These are phyloP conservation scores for Paraphoma chrysanthemicola DNA, from an alignment of 2,329 filamentous ascomycete species.

Conservation along the genomic window DNA sequence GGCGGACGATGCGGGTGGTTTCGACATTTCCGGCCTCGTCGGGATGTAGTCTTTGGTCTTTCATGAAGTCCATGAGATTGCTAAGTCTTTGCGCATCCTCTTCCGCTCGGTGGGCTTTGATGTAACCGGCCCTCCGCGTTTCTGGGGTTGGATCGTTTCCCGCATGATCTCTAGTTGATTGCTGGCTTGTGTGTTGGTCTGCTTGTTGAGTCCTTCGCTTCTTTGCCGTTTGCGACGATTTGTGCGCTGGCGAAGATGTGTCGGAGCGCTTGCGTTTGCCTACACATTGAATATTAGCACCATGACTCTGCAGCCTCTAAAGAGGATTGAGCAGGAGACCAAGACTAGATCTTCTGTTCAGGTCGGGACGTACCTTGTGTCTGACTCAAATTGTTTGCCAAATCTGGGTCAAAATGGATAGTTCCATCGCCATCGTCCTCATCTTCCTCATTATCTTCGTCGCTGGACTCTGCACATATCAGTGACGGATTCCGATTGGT, in stretches of 20 bases:
- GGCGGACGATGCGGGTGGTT: neutral
- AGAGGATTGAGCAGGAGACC: too few relatives aligned
- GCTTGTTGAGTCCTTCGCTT: neutral
- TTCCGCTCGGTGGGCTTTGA: neutral
- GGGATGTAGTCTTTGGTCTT: neutral
- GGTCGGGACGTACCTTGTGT: too few relatives aligned
- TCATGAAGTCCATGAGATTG: neutral
- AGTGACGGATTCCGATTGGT: neutral
- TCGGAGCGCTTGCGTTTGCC: neutral
- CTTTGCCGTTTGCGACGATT: neutral
- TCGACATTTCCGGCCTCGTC: constrained; percentile 1
- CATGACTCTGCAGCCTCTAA: too few relatives aligned
- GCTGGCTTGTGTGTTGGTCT: neutral
- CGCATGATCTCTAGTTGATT: neutral
- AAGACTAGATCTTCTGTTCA: too few relatives aligned
- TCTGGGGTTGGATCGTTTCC: neutral
- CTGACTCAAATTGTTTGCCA: too few relatives aligned
- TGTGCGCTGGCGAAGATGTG: neutral
- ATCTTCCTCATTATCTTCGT: neutral
- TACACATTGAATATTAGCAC: neutral
- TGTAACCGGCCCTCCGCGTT: too few relatives aligned
- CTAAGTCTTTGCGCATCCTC: neutral
- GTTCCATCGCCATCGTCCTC: too few relatives aligned
- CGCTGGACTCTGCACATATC: neutral
- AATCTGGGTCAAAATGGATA: too few relatives aligned